Percentiles rank a stretch among this genome's conserved stretches.
phyloP scores from a whole-genome alignment of 1,139 yeast species.

The Fermentozyma sake region DNA sequence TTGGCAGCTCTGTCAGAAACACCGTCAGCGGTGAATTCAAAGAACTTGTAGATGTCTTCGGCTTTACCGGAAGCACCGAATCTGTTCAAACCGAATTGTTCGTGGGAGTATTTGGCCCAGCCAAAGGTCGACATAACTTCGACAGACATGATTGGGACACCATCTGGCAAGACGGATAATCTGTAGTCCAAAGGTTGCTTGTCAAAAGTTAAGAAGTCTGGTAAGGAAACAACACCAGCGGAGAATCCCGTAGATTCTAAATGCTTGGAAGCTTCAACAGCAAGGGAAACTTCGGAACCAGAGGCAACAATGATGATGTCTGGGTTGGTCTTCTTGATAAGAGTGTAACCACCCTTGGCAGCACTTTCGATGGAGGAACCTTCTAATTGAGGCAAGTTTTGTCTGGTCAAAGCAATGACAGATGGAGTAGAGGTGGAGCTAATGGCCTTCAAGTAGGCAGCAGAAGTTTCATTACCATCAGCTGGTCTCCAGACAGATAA shows the following conservation, averaged over 20 bases:
- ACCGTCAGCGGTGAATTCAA: conserved; percentile 92
- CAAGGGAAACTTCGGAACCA: conserved; percentile 91
- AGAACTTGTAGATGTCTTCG: conserved; percentile 72
- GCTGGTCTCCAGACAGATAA: conserved; percentile 98
- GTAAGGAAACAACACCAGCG: conserved; percentile 85
- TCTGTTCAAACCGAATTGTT: conserved; percentile 91
- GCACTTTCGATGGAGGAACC: conserved; percentile 94
- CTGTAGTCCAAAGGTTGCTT: conserved; percentile 74
- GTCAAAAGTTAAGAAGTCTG: conserved; percentile 91
- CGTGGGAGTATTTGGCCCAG: conserved; percentile 95
- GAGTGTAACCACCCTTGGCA: conserved; percentile 89
- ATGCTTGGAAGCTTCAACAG: conserved; percentile 76
- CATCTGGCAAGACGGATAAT: conserved; percentile 88
- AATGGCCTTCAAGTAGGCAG: conserved; percentile 85
- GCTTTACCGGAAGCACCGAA: conserved; percentile 98
- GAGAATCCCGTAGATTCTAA: conserved; percentile 58
- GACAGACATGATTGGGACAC: conserved; percentile 87
- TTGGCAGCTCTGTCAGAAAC: conserved; percentile 81
- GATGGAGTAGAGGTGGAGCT: conserved; percentile 76
- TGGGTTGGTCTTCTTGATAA: conserved; percentile 59
- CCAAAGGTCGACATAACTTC: conserved; percentile 93
- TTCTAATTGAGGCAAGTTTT: conserved; percentile 93
- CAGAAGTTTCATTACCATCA: conserved; percentile 98
- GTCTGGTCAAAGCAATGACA: conserved; percentile 91
- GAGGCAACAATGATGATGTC: conserved; percentile 82